These are phyloP conservation scores for Kwoniella sp. DNA, from an alignment of 768 basidiomycete genomes.

Conservation along the genomic window DNA sequence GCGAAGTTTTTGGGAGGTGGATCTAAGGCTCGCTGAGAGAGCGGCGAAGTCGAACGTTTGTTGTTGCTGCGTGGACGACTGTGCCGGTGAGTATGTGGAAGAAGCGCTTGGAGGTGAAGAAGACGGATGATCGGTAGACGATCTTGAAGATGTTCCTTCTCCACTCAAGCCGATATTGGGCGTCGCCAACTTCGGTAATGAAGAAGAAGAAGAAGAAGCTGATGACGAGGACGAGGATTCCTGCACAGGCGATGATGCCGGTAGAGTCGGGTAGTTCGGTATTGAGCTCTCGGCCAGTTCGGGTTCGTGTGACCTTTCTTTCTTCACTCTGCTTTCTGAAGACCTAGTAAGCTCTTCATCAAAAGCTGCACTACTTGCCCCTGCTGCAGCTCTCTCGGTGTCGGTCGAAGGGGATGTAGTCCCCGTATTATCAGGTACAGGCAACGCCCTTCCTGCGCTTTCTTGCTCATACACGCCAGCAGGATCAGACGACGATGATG, in stretches of 20 bases:
- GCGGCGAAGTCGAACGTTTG: background rate
- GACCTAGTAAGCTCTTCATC: no score
- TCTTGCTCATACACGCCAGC: background rate
- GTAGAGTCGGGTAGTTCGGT: slow-evolving; percentile 16
- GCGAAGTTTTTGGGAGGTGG: slow-evolving; percentile 1
- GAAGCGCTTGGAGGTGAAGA: no score
- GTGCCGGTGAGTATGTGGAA: background rate
- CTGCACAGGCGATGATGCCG: background rate
- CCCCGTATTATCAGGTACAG: slow-evolving; percentile 15
- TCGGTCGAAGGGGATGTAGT: background rate
- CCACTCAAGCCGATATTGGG: background rate
- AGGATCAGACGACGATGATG: background rate
- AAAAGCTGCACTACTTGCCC: background rate
- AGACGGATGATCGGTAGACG: background rate
- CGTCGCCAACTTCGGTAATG: background rate
- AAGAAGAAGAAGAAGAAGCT: background rate
- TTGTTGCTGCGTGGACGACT: background rate
- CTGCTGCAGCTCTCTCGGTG: background rate
- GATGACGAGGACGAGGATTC: background rate
- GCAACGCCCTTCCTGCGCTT: slow-evolving; percentile 10
- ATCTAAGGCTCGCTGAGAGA: background rate
- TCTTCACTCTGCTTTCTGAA: no score
- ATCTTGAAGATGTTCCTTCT: no score
- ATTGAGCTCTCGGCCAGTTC: background rate
- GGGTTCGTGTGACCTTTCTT: background rate